Evolutionary conservation across 306 rosid genomes (phyloP), one percentile per base, ranked within the genome.

Genomic region (Purshia tridentata): DNA sequence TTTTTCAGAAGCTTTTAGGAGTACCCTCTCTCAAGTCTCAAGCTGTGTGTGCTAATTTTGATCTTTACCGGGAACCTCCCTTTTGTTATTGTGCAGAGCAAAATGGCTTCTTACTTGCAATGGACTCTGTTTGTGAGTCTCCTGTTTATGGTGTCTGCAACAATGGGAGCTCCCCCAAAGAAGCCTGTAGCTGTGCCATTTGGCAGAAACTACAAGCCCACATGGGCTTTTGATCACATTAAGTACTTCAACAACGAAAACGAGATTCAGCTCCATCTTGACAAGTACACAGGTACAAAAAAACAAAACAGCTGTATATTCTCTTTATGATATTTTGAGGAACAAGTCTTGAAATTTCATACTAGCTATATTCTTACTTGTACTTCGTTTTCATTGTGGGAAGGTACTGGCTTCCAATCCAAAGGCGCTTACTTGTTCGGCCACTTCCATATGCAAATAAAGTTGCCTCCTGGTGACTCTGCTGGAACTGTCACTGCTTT

Each of bases 401-500:
- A 72, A 74, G 96, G 96, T 9, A 92, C 97, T 58, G 97, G 96
- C n/a, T 89, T 92, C 73, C 97, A 92, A 75, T 88, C 97, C 52
- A 92, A 89, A 70, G 97, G 97, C 1, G 80, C 91, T 16, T 92
- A 92, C 81, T 77, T 92, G 82, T 92, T 88, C 70, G 97, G 97
- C 20, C 93, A 92, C 70, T 89, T 92, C 80, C 86, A 92, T 56
- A 92, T 92, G 97, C 50, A 87, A 71, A 89, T 92, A 20, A 92
- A 89, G 73, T 59, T 92, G 81, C 87, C 81, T 70, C 86, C 96
- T 0, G 97, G 93, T 0, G 97, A 92, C 81, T 92, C 97, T 8
- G 96, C 97, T 13, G 97, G 97, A 73, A 90, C 91, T 3, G 97
- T 92, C 29, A 92, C 97, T 40, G 97, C 97, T 74, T 92, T 88